phyloP scores from a whole-genome alignment of 2,329 filamentous ascomycete genomes.

The Cladorrhinum sp. region DNA sequence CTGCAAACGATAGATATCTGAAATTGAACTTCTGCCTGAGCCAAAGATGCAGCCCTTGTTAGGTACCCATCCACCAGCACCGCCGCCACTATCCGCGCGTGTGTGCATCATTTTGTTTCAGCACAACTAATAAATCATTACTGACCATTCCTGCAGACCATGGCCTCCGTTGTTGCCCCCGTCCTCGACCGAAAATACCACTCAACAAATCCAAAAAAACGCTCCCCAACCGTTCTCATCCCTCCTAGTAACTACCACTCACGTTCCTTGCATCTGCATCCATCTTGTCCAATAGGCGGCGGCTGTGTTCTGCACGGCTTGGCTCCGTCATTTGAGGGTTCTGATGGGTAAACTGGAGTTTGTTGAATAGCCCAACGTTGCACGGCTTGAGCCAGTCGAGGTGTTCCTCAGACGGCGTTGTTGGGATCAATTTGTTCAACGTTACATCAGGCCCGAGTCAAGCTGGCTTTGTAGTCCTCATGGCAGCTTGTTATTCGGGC shows the following conservation, averaged over 20 bases:
- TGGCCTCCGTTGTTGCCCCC: too few relatives aligned
- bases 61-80: too few relatives aligned
- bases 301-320: background rate
- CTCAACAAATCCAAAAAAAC: too few relatives aligned
- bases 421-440: conserved; percentile 9
- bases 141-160: too few relatives aligned
- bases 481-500: conserved; percentile 13
- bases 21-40: too few relatives aligned
- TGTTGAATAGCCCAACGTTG: background rate
- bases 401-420: background rate
- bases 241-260: background rate
- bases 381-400: background rate
- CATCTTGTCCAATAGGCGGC: background rate
- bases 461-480: background rate
- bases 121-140: too few relatives aligned
- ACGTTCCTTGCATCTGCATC: background rate
- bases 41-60: too few relatives aligned
- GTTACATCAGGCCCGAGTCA: conserved; percentile 9
- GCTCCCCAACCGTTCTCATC: too few relatives aligned
- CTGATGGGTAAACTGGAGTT: background rate
- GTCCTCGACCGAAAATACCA: too few relatives aligned
- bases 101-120: too few relatives aligned
- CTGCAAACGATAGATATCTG: too few relatives aligned
- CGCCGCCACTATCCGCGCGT: too few relatives aligned
- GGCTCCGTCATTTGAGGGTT: background rate